Evolutionary conservation across 2,329 filamentous ascomycete species (phyloP), one percentile per base, ranked within the genome.

Genomic region (Fusarium coffeatum): DNA sequence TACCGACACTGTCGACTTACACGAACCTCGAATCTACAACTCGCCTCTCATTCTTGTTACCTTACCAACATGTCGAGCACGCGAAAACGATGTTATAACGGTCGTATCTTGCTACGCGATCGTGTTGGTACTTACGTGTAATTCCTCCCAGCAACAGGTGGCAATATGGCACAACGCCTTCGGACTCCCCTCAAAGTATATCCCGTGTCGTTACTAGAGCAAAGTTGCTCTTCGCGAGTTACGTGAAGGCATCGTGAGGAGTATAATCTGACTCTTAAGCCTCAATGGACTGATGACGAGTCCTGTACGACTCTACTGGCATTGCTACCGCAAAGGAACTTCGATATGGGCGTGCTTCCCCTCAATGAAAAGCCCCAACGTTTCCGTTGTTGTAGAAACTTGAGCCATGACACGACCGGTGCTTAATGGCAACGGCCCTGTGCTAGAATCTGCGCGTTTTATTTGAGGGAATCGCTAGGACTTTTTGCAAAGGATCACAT

Each of bases 181-280:
- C 25, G 59, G 55, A 41, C 49, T 32, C 32, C 16, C 13, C 6
- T 40, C n/a, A 25, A 68, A 55, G 49, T 45, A 22, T 51, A 49
- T 32, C 12, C 11, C 32, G 41, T 25, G 25, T 42, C 22, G 27
- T 28, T 43, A 41, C 54, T 20, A 13, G 22, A 68, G 59, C 41
- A 49, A 68, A 49, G 43, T 3, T 64, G 41, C 46, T 34, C 46
- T 37, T n/a, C 34, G 16, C 34, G 22, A 53, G 34, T 53, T 8
- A 42, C n/a, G 40, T 42, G 41, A 43, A 16, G 27, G 6, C 12
- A 22, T 16, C 6, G 6, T 20, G 6, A 27, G 7, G 34, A 23
- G 28, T 42, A 42, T 42, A 13, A 28, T 13, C 13, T 12, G 15
- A 11, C 5, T 12, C 5, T 22, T 28, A 6, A n/a, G 34, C 49